Evolutionary conservation across 2,329 filamentous ascomycete genomes (phyloP).

Genomic region (Stagonosporopsis rhizophila): DNA sequence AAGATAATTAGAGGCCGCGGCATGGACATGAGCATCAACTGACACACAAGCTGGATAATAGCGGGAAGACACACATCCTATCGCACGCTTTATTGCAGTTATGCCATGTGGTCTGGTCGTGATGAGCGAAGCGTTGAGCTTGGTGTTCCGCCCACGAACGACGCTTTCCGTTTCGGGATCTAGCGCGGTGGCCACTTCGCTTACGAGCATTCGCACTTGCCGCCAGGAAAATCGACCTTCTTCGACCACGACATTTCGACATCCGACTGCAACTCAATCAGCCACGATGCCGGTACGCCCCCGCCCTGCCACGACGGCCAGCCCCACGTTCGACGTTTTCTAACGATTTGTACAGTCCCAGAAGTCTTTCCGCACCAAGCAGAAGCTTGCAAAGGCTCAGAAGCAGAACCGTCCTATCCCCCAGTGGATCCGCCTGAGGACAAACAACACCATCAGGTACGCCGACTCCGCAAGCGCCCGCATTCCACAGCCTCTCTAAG

Average conservation of each 20-base stretch:
- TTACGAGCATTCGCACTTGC: constrained; percentile 11
- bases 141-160: constrained; percentile 4
- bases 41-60: too few species aligned
- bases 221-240: constrained; percentile 13
- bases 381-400: constrained; percentile 99
- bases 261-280: constrained; percentile 44
- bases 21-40: too few species aligned
- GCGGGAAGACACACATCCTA: too few species aligned
- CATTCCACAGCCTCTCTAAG: constrained; percentile 5
- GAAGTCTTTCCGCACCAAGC: constrained; percentile 99
- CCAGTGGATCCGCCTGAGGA: constrained; percentile 99
- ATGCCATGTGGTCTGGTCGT: not conserved
- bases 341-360: constrained; percentile 73
- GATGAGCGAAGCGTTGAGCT: not conserved
- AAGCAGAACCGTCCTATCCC: constrained; percentile 99
- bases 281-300: constrained; percentile 51
- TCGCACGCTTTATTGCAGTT: not conserved
- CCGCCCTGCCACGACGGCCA: constrained; percentile 16
- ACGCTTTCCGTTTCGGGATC: not conserved
- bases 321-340: constrained; percentile 16
- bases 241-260: constrained; percentile 31
- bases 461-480: constrained; percentile 8
- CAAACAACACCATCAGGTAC: constrained; percentile 99
- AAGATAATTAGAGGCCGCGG: too few species aligned
- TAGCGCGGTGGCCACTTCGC: not conserved